Conservation (phyloP, 768 basidiomycete species). For the Termitomyces sp. region DNA sequence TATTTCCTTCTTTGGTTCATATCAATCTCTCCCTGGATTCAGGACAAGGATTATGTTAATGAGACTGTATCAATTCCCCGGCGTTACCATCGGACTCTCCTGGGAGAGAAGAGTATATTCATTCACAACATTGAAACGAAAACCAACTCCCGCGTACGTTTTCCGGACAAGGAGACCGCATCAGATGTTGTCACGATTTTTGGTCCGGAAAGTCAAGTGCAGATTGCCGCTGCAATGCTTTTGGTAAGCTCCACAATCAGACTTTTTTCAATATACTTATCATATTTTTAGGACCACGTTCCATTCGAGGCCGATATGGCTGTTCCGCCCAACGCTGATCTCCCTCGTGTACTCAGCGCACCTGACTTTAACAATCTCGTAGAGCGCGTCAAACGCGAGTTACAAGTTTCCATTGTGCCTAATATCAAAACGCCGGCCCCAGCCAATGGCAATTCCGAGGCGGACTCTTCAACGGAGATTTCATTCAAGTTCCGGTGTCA, state of each 20-base stretch:
- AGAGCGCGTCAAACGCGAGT: slow-evolving; percentile 88
- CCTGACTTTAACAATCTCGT: slow-evolving; percentile 83
- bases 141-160: slow-evolving; percentile 88
- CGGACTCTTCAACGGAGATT: slow-evolving; percentile 63
- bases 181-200: slow-evolving; percentile 95
- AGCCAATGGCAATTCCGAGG: slow-evolving; percentile 40
- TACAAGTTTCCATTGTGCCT: slow-evolving; percentile 85
- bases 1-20: background rate
- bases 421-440: slow-evolving; percentile 56
- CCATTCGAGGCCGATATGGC: slow-evolving; percentile 95
- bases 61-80: slow-evolving; percentile 93
- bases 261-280: slow-evolving; percentile 1
- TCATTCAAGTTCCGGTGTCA: slow-evolving; percentile 97
- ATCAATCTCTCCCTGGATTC: slow-evolving; percentile 1
- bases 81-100: slow-evolving; percentile 88
- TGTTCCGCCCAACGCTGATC: slow-evolving; percentile 77
- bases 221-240: slow-evolving; percentile 94
- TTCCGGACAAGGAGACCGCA: slow-evolving; percentile 92
- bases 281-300: slow-evolving; percentile 71
- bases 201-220: slow-evolving; percentile 94
- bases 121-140: slow-evolving; percentile 96
- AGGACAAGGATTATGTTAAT: slow-evolving; percentile 97
- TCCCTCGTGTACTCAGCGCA: slow-evolving; percentile 67
- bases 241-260: slow-evolving; percentile 46
- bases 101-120: slow-evolving; percentile 96